Evolutionary conservation across 257 asterid species (phyloP), one percentile per base, ranked within the genome.

Genomic region (Solanum etuberosum): DNA sequence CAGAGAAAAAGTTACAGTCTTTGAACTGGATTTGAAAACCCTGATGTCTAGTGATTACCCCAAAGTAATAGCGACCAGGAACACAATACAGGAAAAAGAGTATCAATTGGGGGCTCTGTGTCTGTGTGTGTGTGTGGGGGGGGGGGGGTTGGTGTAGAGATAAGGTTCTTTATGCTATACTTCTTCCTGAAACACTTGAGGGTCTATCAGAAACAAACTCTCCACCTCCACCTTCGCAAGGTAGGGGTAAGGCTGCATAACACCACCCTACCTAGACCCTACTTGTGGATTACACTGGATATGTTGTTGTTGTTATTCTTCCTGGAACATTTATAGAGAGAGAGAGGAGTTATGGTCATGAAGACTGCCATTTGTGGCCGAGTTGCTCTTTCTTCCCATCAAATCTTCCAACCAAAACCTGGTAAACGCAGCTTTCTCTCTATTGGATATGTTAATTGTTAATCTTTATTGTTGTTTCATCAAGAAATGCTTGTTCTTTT

Each of bases 311-410:
- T 61, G 1, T 61, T 59, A 0, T 80, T 80, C 27, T 81, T 29
- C 68, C 43, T 18, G 25, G 20, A 63, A 63, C 71, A 63, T 63
- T 59, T 2, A 40, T 16, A 43, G 25, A 32, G 2, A 73, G 71
- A 86, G 84, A 37, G 71, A 37, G 16, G 84, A 27, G 63, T 48
- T 27, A 71, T 86, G 65, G 65, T 34, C 81, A 94, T 95, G 98
- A 96, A 92, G 93, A 90, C 94, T 46, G 94, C 96, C 90, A 91
- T 95, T 88, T 92, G 92, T 91, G 91, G 93, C 78, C 90, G 95
- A 74, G 90, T 95, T 84, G 88, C 93, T 77, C 93, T 94, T 87
- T 91, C 94, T 83, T 91, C 96, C 59, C 93, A 90, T 86, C 93
- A 91, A 57, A 85, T 91, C 88, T 89, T 92, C 83, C 91, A 92